Evolutionary conservation across 2,329 filamentous ascomycete genomes (phyloP), one percentile per base, ranked within the genome.

Genomic region (Colletotrichum sp.): DNA sequence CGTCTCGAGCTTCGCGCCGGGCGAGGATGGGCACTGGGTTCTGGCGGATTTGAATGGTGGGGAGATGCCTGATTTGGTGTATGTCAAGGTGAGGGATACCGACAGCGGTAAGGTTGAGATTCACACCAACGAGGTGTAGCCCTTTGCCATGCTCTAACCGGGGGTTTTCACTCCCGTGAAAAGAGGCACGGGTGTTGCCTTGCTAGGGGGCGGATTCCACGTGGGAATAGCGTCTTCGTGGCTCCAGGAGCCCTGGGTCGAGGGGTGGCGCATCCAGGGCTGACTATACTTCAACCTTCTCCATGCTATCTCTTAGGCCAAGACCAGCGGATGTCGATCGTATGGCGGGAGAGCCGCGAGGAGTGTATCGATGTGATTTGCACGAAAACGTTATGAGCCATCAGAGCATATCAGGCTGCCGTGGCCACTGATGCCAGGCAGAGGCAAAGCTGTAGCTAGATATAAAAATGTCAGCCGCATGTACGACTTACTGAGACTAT

Each of bases 381-480:
- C 16, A 39, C 1, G 15, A 36, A 36, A 5, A 6, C 34, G 13
- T 36, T 16, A 5, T 39, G 36, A 18, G 36, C 36, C 36, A 1
- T 8, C 8, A 39, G 15, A 18, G 15, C 15, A 9, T 0, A 0
- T 39, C 15, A 2, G 36, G 0, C 15, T 39, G 15, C 15, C 36
- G 36, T 18, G 36, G 36, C 36, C 5, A 1, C 36, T 39, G 8
- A 39, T 18, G 36, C 36, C 36, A 39, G 36, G 36, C 15, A 39
- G 36, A 39, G 36, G 36, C 7, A 18, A 18, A 39, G 36, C 36
- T 39, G 15, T 4, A 16, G 36, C 15, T 8, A 39, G 15, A 18
- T 39, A 39, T 36, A 1, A 18, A 39, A 10, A 0, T 0, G 36
- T 9, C 36, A 39, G 36, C 36, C 36, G 36, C 36, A 18, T 39